phyloP scores from a whole-genome alignment of 2,329 filamentous ascomycete species.

The Aspergillus tanneri region DNA sequence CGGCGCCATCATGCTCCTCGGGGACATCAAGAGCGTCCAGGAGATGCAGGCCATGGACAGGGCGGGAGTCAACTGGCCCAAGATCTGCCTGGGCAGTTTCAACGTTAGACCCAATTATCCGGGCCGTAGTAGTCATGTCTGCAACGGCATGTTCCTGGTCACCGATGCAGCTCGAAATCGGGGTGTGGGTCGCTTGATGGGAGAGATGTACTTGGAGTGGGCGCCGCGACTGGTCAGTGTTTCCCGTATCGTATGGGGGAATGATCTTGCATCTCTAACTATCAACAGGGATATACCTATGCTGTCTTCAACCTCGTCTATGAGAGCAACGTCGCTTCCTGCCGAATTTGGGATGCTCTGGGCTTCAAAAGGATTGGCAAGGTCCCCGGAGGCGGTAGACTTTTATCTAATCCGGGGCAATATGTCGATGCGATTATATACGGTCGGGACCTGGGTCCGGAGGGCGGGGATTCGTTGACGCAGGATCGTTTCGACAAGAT shows the following conservation, averaged over 20 bases:
- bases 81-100: conserved; percentile 82
- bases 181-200: conserved; percentile 73
- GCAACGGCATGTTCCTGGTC: conserved; percentile 72
- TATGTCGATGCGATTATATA: conserved; percentile 76
- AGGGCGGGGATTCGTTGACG: conserved; percentile 78
- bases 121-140: conserved; percentile 84
- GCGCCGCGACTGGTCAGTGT: conserved; percentile 60
- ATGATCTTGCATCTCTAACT: conserved; percentile 20
- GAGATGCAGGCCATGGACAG: conserved; percentile 52
- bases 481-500: conserved; percentile 99
- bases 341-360: conserved; percentile 86
- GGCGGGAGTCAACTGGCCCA: conserved; percentile 70
- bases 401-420: conserved; percentile 67
- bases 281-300: conserved; percentile 72
- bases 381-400: conserved; percentile 69
- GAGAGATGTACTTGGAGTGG: conserved; percentile 74
- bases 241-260: not conserved
- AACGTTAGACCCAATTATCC: conserved; percentile 95
- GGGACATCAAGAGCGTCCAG: conserved; percentile 64
- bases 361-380: conserved; percentile 90
- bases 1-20: conserved; percentile 81
- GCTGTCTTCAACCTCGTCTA: conserved; percentile 94
- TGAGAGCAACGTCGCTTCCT: conserved; percentile 87
- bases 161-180: conserved; percentile 71
- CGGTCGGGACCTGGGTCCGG: conserved; percentile 62